A percentile compares a stretch with the other conserved stretches of the same genome.
Evolutionary conservation across 1,139 yeast genomes (phyloP).

Genomic region (Candida sojae): DNA sequence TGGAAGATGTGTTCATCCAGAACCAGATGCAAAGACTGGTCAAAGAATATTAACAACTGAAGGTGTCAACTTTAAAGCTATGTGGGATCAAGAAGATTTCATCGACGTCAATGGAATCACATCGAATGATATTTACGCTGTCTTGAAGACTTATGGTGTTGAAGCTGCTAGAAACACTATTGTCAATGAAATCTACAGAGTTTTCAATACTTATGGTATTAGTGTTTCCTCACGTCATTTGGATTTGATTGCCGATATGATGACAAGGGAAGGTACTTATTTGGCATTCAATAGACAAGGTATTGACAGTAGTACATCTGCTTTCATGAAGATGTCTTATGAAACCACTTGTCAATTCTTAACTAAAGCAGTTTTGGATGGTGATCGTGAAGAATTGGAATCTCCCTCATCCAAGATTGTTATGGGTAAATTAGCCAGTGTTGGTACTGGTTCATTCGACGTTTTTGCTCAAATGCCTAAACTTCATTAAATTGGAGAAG

Average conservation of each 20-base stretch:
- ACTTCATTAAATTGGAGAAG: constrained; percentile 1
- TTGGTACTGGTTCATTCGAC: constrained; percentile 97
- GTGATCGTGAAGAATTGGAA: constrained; percentile 84
- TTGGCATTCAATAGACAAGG: constrained; percentile 98
- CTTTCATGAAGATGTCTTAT: constrained; percentile 98
- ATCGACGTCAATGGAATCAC: constrained; percentile 84
- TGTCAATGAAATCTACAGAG: constrained; percentile 93
- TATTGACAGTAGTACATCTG: constrained; percentile 91
- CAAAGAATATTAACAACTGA: constrained; percentile 86
- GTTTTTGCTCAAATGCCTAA: constrained; percentile 62
- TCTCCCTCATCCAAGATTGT: constrained; percentile 95
- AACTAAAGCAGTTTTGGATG: constrained; percentile 93
- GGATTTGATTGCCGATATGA: constrained; percentile 96
- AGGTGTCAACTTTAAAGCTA: constrained; percentile 95
- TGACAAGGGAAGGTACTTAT: constrained; percentile 98
- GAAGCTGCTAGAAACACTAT: constrained; percentile 98
- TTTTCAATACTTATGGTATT: constrained; percentile 95
- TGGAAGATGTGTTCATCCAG: constrained; percentile 91
- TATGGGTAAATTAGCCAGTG: constrained; percentile 84
- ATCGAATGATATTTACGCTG: constrained; percentile 92
- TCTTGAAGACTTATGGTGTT: constrained; percentile 90
- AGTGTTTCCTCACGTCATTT: constrained; percentile 91
- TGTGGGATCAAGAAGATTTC: constrained; percentile 98
- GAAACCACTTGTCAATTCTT: constrained; percentile 98
- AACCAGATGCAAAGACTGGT: constrained; percentile 51